Evolutionary conservation across 805 yeast genomes (phyloP).

Genomic region (Saccharomyces kudriavzevii): DNA sequence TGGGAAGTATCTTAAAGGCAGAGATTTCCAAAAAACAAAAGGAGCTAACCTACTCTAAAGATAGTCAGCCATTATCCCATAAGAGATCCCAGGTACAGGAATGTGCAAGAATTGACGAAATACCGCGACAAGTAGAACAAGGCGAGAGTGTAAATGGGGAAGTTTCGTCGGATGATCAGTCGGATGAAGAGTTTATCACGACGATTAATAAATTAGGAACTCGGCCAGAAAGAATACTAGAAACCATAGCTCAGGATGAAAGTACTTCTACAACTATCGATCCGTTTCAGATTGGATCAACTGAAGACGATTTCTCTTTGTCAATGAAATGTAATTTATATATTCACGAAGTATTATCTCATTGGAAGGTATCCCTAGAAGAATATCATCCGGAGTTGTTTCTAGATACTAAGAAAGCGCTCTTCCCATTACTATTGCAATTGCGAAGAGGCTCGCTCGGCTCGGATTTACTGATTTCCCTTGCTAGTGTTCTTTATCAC

Average conservation of each 20-base stretch:
- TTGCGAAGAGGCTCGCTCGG: constrained; percentile 39
- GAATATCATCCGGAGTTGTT: constrained; percentile 27
- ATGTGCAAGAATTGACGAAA: constrained; percentile 9
- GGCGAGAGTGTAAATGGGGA: background rate
- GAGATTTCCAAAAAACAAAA: constrained; percentile 43
- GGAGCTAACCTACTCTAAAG: constrained; percentile 9
- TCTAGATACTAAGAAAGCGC: constrained; percentile 40
- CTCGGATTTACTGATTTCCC: constrained; percentile 39
- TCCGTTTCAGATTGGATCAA: constrained; percentile 27
- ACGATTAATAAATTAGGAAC: background rate
- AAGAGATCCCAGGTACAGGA: background rate
- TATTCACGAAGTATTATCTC: constrained; percentile 29
- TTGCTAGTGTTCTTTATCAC: constrained; percentile 52
- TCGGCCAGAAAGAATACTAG: constrained; percentile 8
- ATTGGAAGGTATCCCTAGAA: constrained; percentile 31
- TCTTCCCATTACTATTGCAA: constrained; percentile 46
- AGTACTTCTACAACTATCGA: constrained; percentile 34
- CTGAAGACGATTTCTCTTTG: constrained; percentile 36
- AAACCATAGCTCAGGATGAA: constrained; percentile 5
- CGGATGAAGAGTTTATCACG: constrained; percentile 13
- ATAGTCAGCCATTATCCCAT: background rate
- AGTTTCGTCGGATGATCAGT: constrained; percentile 2
- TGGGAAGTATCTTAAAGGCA: constrained; percentile 36
- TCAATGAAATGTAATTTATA: constrained; percentile 38
- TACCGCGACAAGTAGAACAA: constrained; percentile 11